Conservation (phyloP, 192 early-diverging fungal species). For the Coemansia umbellata region DNA sequence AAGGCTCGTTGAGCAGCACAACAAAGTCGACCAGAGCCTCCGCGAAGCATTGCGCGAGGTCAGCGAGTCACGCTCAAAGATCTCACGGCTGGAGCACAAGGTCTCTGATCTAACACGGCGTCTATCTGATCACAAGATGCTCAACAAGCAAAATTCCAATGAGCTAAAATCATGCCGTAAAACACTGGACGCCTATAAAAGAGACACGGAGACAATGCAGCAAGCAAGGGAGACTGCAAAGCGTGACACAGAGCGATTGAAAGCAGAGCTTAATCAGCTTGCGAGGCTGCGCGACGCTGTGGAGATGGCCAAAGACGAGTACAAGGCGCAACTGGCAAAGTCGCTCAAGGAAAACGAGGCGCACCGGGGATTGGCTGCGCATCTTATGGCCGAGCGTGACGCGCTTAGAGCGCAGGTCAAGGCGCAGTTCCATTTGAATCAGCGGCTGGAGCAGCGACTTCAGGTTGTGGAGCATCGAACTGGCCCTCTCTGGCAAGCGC, state of each 20-base stretch:
- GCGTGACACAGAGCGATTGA: constrained; percentile 12
- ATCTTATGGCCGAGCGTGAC: constrained; percentile 40
- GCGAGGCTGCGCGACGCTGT: constrained; percentile 22
- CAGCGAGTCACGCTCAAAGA: constrained; percentile 27
- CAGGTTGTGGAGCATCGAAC: constrained; percentile 29
- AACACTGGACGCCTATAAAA: constrained; percentile 25
- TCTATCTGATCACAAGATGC: constrained; percentile 25
- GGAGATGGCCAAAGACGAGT: constrained; percentile 51
- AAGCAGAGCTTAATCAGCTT: constrained; percentile 26
- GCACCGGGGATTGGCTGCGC: constrained; percentile 26
- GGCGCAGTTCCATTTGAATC: constrained; percentile 47
- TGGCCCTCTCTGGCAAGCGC: too few species aligned
- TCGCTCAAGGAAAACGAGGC: constrained; percentile 31
- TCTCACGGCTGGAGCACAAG: constrained; percentile 29
- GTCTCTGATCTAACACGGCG: constrained; percentile 15
- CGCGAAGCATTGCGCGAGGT: constrained; percentile 40
- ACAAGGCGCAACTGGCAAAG: constrained; percentile 38
- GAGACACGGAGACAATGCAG: constrained; percentile 22
- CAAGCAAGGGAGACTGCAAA: constrained; percentile 12
- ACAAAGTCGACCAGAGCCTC: constrained; percentile 27
- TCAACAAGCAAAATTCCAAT: constrained; percentile 15
- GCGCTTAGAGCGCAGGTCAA: constrained; percentile 38
- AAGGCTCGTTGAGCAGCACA: constrained; percentile 30
- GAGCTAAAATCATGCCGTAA: constrained; percentile 21
- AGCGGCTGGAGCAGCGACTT: constrained; percentile 46